phyloP scores from a whole-genome alignment of 257 asterid species.

The Mentha longifolia region DNA sequence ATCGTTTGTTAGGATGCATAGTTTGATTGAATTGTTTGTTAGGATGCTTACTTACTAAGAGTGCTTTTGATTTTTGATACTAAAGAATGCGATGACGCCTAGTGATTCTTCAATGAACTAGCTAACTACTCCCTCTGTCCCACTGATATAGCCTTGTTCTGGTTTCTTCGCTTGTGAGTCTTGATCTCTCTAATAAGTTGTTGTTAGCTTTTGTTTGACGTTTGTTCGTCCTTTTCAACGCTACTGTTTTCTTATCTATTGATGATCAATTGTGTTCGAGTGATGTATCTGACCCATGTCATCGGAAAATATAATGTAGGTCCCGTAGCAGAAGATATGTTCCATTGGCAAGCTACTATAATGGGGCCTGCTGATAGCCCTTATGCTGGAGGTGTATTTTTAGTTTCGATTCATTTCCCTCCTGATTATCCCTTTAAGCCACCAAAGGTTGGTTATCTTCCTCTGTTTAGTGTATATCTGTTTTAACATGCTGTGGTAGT shows the following conservation, averaged over 20 bases:
- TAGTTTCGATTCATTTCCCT: constrained; percentile 46
- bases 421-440: constrained; percentile 51
- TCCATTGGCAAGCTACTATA: constrained; percentile 49
- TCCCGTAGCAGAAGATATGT: constrained; percentile 52
- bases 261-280: background rate
- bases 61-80: background rate
- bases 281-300: background rate
- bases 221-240: background rate
- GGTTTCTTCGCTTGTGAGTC: background rate
- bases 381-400: constrained; percentile 47
- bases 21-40: no score
- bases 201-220: background rate
- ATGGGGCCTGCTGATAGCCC: constrained; percentile 54
- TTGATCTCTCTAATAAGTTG: no score
- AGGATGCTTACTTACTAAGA: background rate
- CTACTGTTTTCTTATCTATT: no score
- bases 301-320: constrained; percentile 32
- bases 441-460: constrained; percentile 40
- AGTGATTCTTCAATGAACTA: background rate
- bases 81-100: background rate
- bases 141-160: no score
- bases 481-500: background rate
- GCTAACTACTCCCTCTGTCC: no score
- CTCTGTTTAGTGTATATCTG: background rate
- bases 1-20: no score